A percentile compares a stretch with the other conserved stretches of the same genome.
Conservation (phyloP, 306 rosid species). For the Vicia villosa region DNA sequence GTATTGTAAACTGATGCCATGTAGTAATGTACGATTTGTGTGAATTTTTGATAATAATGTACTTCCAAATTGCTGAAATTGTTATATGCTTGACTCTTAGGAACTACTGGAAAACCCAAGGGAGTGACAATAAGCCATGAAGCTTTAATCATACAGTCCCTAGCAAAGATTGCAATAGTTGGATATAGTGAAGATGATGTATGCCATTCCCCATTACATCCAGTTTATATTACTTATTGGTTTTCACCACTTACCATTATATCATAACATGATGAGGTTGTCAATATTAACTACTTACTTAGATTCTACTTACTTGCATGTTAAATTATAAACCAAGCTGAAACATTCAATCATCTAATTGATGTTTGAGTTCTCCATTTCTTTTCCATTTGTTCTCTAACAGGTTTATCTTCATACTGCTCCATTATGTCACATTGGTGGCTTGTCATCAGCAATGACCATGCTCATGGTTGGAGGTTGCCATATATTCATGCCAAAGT, state of each 20-base stretch:
- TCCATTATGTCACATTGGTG: slow-evolving; percentile 92
- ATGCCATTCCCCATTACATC: slow-evolving; percentile 42
- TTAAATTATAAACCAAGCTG: slow-evolving; percentile 9
- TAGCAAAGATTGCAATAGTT: slow-evolving; percentile 76
- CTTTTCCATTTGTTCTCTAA: slow-evolving; percentile 27
- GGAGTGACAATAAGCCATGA: slow-evolving; percentile 82
- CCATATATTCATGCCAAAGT: slow-evolving; percentile 80
- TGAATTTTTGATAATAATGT: background rate
- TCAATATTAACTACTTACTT: background rate
- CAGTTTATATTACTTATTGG: slow-evolving; percentile 10
- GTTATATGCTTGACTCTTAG: slow-evolving; percentile 44
- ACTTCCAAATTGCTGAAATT: slow-evolving; percentile 5
- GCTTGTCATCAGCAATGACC: slow-evolving; percentile 85
- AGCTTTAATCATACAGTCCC: slow-evolving; percentile 72
- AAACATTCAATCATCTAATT: background rate
- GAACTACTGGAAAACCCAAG: slow-evolving; percentile 92
- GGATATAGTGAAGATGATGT: slow-evolving; percentile 88
- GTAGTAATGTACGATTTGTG: background rate
- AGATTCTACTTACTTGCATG: slow-evolving; percentile 3
- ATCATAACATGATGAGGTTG: slow-evolving; percentile 20
- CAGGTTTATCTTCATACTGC: slow-evolving; percentile 89
- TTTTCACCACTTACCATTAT: slow-evolving; percentile 22
- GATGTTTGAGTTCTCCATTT: slow-evolving; percentile 7
- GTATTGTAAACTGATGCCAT: background rate
- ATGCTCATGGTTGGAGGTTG: slow-evolving; percentile 82